Evolutionary conservation across 1,139 yeast species (phyloP).

Genomic region (Yamadazyma aaseri): DNA sequence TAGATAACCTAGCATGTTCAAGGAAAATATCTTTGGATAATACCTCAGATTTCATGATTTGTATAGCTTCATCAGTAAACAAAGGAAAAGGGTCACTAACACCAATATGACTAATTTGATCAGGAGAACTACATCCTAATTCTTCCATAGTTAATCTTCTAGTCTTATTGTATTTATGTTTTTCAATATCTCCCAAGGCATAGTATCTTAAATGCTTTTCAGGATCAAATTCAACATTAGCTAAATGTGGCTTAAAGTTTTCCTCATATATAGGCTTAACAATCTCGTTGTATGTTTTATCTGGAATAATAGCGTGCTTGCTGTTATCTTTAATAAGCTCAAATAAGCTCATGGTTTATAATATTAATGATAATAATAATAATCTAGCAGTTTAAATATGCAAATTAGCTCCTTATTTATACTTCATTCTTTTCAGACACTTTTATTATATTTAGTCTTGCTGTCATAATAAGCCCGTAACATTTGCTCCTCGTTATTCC

Average conservation of each 20-base stretch:
- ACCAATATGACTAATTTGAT: conserved; percentile 49
- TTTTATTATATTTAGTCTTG: too few species aligned
- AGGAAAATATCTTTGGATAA: conserved; percentile 43
- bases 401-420: too few species aligned
- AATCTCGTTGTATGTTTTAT: conserved; percentile 7
- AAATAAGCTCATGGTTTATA: conserved; percentile 3
- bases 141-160: conserved; percentile 49
- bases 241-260: conserved; percentile 3
- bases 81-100: conserved; percentile 58
- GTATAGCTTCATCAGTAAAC: conserved; percentile 56
- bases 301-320: conserved; percentile 9
- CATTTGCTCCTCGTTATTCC: conserved; percentile 10
- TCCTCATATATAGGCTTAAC: conserved; percentile 10
- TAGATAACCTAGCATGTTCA: conserved; percentile 41
- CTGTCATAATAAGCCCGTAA: too few species aligned
- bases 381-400: too few species aligned
- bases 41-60: conserved; percentile 53
- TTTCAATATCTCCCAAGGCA: conserved; percentile 24
- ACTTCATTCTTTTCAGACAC: too few species aligned
- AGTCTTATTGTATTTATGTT: conserved; percentile 29
- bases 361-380: too few species aligned
- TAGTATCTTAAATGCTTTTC: conserved; percentile 41
- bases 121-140: conserved; percentile 34
- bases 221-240: conserved; percentile 37
- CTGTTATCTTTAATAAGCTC: conserved; percentile 1